Conservation (phyloP, 306 rosid species). For the Ochetophila trinervis region DNA sequence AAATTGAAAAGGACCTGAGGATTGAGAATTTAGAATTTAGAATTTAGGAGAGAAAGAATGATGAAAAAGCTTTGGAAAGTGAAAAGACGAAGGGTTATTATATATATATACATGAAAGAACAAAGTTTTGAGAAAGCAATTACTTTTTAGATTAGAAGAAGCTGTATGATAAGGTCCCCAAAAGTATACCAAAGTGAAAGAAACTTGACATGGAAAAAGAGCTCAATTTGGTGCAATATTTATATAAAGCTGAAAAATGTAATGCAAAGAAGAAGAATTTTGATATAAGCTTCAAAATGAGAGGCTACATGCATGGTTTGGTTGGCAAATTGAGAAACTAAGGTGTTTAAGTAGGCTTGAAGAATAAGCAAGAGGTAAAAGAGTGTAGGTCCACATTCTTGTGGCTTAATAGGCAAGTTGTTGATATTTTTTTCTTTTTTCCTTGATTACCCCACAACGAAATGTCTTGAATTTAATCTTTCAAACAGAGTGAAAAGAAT, state of each 20-base stretch:
- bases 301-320: constrained; percentile 26
- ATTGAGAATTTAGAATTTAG: constrained; percentile 3
- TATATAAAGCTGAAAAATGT: neutral
- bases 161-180: constrained; percentile 9
- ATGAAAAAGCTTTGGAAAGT: neutral
- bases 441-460: neutral
- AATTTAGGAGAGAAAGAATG: neutral
- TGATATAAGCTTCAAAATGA: constrained; percentile 26
- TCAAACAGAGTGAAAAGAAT: neutral
- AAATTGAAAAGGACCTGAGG: constrained; percentile 34
- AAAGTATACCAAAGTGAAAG: constrained; percentile 22
- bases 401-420: constrained; percentile 37
- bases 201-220: constrained; percentile 26
- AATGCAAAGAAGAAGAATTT: neutral
- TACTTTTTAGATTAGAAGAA: neutral
- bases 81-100: neutral
- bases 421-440: constrained; percentile 11
- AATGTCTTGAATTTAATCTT: neutral
- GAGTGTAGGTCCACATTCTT: constrained; percentile 14
- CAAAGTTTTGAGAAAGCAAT: neutral
- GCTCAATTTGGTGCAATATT: constrained; percentile 9
- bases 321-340: constrained; percentile 24
- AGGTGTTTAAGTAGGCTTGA: constrained; percentile 45
- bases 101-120: too few relatives aligned
- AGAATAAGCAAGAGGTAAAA: constrained; percentile 44